Evolutionary conservation across 1,284 basidiomycete species (phyloP), one percentile per base, ranked within the genome.

Genomic region (Paramarasmius palmivorus): DNA sequence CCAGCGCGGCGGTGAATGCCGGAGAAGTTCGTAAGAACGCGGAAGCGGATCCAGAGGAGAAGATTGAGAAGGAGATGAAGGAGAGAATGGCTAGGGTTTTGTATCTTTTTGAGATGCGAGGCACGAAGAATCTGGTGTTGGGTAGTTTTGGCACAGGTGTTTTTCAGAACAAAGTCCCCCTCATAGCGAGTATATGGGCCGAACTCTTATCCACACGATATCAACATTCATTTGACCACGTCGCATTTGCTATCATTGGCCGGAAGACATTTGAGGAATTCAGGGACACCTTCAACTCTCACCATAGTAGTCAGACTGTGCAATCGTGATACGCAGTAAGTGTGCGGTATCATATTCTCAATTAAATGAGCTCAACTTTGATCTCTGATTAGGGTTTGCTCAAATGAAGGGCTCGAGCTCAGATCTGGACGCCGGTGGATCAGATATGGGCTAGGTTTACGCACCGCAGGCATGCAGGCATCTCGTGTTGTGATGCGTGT

Each of bases 111-210:
- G 82, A 88, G 68, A 71, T 70, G 32, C 73, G 80, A 58, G 80
- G 81, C 8, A 76, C 79, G 15, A 72, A 72, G 56, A 75, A 82
- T 58, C 54, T 89, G 40, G 83, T 90, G 1, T 66, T 90, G 39
- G 88, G 88, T 26, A 84, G 82, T 59, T 90, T 88, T 66, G 88
- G 88, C 9, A 90, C 86, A 1, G 88, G 87, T 0, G 86, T 84
- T 6, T 90, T 88, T 67, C 71, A 70, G 57, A 90, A 90, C 62
- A 72, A 77, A 26, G 78, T 88, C 15, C 65, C 68, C 48, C 68
- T 73, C 53, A 74, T 88, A 34, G 85, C 83, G 2, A 64, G 65
- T 45, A 71, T 85, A 14, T 88, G 85, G 84, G 81, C 76, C 34
- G 79, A 84, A 41, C 65, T 88, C 22, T 63, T 90, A 50, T 65